These are phyloP conservation scores for fission yeast (Schizosaccharomyces pombe) DNA, from an alignment of 805 yeast species.

Conservation along the genomic window ASM294v3 CU329670.1:658501-659000, in stretches of 20 bases:
- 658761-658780: constrained; percentile 14
- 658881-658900: too few species aligned
- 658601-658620: too few species aligned
- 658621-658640: background rate
- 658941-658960: too few species aligned
- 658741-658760: constrained; percentile 17
- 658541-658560: background rate
- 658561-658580: background rate
- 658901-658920: too few species aligned
- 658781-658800: constrained; percentile 15
- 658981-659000: too few species aligned
- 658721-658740: constrained; percentile 10
- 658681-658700: background rate
- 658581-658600: too few species aligned
- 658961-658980: too few species aligned
- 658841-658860: too few species aligned
- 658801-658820: constrained; percentile 7
- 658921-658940: too few species aligned
- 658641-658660: background rate
- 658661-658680: background rate
- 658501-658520: background rate
- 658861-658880: too few species aligned
- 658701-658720: background rate
- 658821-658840: background rate
- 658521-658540: background rate